A percentile compares a stretch with the other conserved stretches of the same genome.
phyloP scores from a whole-genome alignment of 164 flowering plant genomes.

The Chimonanthus praecox region DNA sequence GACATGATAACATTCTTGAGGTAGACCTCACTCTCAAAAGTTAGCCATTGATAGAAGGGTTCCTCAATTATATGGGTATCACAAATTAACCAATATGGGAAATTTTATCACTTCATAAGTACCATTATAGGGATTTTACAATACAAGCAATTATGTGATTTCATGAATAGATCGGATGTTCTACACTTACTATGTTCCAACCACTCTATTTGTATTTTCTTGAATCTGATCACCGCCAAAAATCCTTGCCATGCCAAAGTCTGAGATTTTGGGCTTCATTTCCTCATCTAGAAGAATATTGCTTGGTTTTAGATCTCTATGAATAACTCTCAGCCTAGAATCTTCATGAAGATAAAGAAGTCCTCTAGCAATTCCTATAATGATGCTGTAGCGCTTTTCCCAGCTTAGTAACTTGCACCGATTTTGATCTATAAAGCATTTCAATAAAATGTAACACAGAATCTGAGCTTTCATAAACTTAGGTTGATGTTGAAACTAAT shows the following conservation, averaged over 20 bases:
- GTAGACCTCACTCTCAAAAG: no score
- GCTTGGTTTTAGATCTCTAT: conserved; percentile 25
- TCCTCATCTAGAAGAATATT: conserved; percentile 14
- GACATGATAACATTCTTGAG: no score
- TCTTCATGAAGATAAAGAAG: conserved; percentile 4
- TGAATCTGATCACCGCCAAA: conserved; percentile 5
- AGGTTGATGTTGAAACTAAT: no score
- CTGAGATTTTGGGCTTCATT: conserved; percentile 1
- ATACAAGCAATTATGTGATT: no score
- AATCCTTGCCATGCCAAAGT: neutral
- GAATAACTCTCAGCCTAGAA: conserved; percentile 30
- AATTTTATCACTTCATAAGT: no score
- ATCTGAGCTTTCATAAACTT: no score
- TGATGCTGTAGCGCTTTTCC: conserved; percentile 2
- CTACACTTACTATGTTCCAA: conserved; percentile 2
- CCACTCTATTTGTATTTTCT: no score
- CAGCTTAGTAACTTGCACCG: neutral
- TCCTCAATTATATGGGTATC: no score
- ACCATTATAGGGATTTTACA: no score
- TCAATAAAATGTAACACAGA: neutral
- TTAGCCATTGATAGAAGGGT: no score
- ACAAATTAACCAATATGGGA: no score
- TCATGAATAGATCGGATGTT: no score
- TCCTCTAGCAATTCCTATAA: neutral
- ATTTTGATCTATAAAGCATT: neutral